A percentile compares a stretch with the other conserved stretches of the same genome.
Evolutionary conservation across 164 flowering plant species (phyloP).

Genomic region (Piper longum): DNA sequence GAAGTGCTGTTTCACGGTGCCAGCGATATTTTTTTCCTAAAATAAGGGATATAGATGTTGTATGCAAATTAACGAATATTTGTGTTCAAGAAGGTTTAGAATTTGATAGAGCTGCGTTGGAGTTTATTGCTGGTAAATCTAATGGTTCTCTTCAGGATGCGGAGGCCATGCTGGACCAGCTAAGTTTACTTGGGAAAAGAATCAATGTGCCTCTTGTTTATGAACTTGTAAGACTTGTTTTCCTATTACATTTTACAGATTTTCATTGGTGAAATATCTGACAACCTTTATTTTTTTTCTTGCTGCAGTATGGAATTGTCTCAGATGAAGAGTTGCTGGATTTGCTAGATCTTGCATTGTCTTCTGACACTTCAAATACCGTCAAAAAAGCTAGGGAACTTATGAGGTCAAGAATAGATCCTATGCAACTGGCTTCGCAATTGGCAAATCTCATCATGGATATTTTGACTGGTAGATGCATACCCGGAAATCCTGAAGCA

Average conservation of each 20-base stretch:
- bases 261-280: neutral
- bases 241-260: neutral
- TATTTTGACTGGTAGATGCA: slow-evolving; percentile 61
- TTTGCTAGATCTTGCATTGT: slow-evolving; percentile 77
- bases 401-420: slow-evolving; percentile 83
- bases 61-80: slow-evolving; percentile 32
- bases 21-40: slow-evolving; percentile 69
- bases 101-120: slow-evolving; percentile 54
- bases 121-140: slow-evolving; percentile 64
- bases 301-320: slow-evolving; percentile 63
- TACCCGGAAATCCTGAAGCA: slow-evolving; percentile 30
- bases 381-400: slow-evolving; percentile 84
- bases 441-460: slow-evolving; percentile 94
- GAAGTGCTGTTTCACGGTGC: slow-evolving; percentile 48
- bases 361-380: slow-evolving; percentile 76
- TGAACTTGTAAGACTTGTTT: slow-evolving; percentile 58
- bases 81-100: slow-evolving; percentile 59
- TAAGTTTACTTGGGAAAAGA: slow-evolving; percentile 73
- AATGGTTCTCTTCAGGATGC: slow-evolving; percentile 90
- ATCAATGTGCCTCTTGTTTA: slow-evolving; percentile 53
- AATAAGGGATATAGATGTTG: slow-evolving; percentile 55
- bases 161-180: slow-evolving; percentile 90
- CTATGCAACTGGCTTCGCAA: slow-evolving; percentile 83
- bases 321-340: slow-evolving; percentile 85
- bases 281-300: slow-evolving; percentile 3